Conservation (phyloP, 2,329 filamentous ascomycete species). For the Penicillium sp. region DNA sequence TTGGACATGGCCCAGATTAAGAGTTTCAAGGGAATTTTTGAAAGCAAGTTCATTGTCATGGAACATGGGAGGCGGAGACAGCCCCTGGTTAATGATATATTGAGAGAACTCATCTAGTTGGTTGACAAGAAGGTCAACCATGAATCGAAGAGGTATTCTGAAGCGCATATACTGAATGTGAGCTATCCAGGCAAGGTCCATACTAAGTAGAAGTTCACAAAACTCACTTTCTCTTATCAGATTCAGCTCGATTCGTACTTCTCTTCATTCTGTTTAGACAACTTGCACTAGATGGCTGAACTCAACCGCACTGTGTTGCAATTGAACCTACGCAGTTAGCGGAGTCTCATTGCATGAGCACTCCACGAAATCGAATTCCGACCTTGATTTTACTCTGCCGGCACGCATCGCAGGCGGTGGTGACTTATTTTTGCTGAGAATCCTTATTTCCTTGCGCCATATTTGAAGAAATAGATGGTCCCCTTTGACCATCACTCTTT, state of each 20-base stretch:
- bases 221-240: conserved; percentile 11
- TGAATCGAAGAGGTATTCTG: conserved; percentile 7
- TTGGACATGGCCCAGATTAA: conserved; percentile 6
- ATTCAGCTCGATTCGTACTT: conserved; percentile 4
- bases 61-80: conserved; percentile 5
- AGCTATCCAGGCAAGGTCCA: not conserved
- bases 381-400: conserved; percentile 42
- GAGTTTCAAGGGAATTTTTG: conserved; percentile 4
- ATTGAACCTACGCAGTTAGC: too few relatives aligned
- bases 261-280: conserved; percentile 27
- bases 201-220: not conserved
- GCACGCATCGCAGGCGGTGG: conserved; percentile 31
- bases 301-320: conserved; percentile 22
- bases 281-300: conserved; percentile 17
- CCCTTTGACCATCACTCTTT: not conserved
- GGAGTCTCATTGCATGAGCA: not conserved
- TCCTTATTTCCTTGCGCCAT: not conserved
- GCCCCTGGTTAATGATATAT: conserved; percentile 3
- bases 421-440: conserved; percentile 15
- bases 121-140: conserved; percentile 8
- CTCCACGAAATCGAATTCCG: conserved; percentile 18
- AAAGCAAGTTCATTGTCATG: conserved; percentile 7
- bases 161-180: not conserved
- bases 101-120: conserved; percentile 6
- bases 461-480: not conserved